phyloP scores from a whole-genome alignment of 345 rosid species.

The Eucalyptus polyanthemos region DNA sequence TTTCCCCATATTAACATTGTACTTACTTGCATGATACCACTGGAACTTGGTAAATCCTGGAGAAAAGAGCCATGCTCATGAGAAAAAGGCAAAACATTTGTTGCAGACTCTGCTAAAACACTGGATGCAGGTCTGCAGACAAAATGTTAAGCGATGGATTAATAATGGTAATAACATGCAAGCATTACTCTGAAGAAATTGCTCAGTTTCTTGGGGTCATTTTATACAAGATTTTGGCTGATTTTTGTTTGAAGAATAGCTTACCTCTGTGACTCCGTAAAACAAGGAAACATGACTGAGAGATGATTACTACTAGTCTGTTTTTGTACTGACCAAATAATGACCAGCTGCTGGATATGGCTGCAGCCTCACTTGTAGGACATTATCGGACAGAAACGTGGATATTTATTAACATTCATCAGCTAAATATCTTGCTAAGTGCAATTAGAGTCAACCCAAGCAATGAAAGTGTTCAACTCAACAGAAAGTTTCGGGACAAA shows the following conservation, averaged over 20 bases:
- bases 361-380: background rate
- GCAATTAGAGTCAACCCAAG: background rate
- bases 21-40: conserved; percentile 95
- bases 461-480: background rate
- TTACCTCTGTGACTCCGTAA: background rate
- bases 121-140: background rate
- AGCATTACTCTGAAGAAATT: background rate
- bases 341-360: background rate
- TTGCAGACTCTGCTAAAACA: background rate
- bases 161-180: background rate
- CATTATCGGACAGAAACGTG: background rate
- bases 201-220: background rate
- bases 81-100: background rate
- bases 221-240: background rate
- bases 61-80: background rate
- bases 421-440: background rate
- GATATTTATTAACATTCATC: background rate
- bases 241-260: background rate
- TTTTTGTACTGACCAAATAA: background rate
- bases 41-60: conserved; percentile 83
- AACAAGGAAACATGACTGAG: background rate
- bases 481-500: background rate
- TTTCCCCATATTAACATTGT: background rate
- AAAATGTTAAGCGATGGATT: background rate
- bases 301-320: background rate